A percentile compares a stretch with the other conserved stretches of the same genome.
phyloP scores from a whole-genome alignment of 495 filamentous ascomycete genomes.

The Daldinia grandis region DNA sequence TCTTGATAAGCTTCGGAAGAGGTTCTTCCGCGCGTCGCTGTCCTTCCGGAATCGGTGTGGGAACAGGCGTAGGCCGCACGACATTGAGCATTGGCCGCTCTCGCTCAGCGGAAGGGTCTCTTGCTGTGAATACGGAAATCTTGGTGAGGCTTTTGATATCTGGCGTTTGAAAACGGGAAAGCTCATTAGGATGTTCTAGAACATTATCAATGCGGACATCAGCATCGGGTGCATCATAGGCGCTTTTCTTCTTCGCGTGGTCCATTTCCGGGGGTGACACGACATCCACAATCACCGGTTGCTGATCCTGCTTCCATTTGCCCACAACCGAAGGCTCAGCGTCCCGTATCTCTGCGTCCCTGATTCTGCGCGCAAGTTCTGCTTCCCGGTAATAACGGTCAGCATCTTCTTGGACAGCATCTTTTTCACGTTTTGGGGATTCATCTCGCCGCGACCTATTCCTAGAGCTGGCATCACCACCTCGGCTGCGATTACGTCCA shows the following conservation, averaged over 20 bases:
- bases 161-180: slow-evolving; percentile 37
- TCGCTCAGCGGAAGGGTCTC: slow-evolving; percentile 58
- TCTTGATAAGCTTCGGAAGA: slow-evolving; percentile 22
- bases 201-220: slow-evolving; percentile 63
- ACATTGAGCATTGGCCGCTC: slow-evolving; percentile 62
- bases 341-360: slow-evolving; percentile 56
- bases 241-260: slow-evolving; percentile 53
- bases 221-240: slow-evolving; percentile 63
- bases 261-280: slow-evolving; percentile 59
- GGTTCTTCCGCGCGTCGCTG: slow-evolving; percentile 31
- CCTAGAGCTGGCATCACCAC: slow-evolving; percentile 29
- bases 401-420: slow-evolving; percentile 59
- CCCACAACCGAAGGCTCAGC: slow-evolving; percentile 58
- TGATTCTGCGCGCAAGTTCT: slow-evolving; percentile 55
- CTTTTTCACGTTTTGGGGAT: slow-evolving; percentile 40
- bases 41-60: slow-evolving; percentile 55
- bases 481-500: slow-evolving; percentile 35
- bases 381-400: slow-evolving; percentile 61
- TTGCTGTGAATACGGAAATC: slow-evolving; percentile 49
- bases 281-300: slow-evolving; percentile 48
- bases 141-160: slow-evolving; percentile 15
- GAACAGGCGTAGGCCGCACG: slow-evolving; percentile 59
- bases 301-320: slow-evolving; percentile 55
- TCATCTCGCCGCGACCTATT: slow-evolving; percentile 34
- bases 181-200: slow-evolving; percentile 46